Percentiles rank a stretch among this genome's conserved stretches.
These are phyloP conservation scores for Fusarium duplospermum DNA, from an alignment of 2,329 filamentous ascomycete species.

Conservation along the genomic window DNA sequence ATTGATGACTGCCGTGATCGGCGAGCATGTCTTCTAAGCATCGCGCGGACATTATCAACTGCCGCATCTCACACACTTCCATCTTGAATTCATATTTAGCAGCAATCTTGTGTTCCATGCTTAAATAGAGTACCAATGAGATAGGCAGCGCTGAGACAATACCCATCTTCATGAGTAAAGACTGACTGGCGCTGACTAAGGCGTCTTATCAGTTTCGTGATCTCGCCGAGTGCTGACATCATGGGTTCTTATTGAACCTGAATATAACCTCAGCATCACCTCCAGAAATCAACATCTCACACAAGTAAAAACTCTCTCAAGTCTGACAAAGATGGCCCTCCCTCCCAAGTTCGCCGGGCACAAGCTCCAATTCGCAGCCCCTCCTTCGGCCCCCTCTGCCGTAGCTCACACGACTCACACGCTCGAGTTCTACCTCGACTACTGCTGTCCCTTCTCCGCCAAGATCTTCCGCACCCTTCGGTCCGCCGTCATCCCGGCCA, in stretches of 20 bases:
- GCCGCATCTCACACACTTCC: not conserved
- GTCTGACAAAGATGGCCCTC: slow-evolving; percentile 71
- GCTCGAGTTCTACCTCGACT: slow-evolving; percentile 82
- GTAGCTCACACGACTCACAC: slow-evolving; percentile 65
- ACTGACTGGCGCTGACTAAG: slow-evolving; percentile 28
- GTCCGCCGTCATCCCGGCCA: slow-evolving; percentile 70
- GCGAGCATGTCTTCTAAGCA: not conserved
- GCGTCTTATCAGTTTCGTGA: slow-evolving; percentile 13
- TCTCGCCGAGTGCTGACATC: slow-evolving; percentile 32
- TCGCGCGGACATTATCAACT: not conserved
- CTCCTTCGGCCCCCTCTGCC: slow-evolving; percentile 48
- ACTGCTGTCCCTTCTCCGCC: slow-evolving; percentile 82
- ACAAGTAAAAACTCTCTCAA: not conserved
- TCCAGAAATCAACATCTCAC: not conserved
- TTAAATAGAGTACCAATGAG: not conserved
- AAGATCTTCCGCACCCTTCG: slow-evolving; percentile 82
- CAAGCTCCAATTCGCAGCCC: slow-evolving; percentile 65
- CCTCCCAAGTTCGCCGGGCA: slow-evolving; percentile 82
- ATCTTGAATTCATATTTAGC: not conserved
- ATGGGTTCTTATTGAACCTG: slow-evolving; percentile 1
- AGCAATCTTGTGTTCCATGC: not conserved
- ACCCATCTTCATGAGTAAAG: not conserved
- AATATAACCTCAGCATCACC: slow-evolving; percentile 12
- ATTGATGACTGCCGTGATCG: not conserved
- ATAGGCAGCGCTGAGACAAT: not conserved